These are phyloP conservation scores for Phyllosticta citrichinensis DNA, from an alignment of 2,329 filamentous ascomycete genomes.

Conservation along the genomic window DNA sequence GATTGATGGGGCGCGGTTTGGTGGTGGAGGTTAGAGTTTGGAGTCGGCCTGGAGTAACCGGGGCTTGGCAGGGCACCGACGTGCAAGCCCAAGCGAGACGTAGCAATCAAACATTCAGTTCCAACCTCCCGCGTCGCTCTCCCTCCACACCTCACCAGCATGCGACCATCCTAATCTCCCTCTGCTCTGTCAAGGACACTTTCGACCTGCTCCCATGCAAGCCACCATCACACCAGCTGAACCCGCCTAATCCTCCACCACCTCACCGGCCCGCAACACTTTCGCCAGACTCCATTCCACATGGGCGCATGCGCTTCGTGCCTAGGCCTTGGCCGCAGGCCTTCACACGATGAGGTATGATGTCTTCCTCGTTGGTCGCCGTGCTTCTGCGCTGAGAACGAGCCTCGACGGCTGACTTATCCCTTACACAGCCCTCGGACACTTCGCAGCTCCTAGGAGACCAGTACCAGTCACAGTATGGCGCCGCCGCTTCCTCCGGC, in stretches of 20 bases:
- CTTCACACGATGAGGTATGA: conserved; percentile 35
- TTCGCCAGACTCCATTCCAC: conserved; percentile 7
- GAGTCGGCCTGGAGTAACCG: background rate
- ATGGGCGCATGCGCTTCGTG: conserved; percentile 43
- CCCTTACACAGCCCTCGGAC: conserved; percentile 31
- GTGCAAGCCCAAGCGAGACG: conserved; percentile 6
- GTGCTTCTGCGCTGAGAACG: background rate
- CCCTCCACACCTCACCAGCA: conserved; percentile 2
- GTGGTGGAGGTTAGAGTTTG: background rate
- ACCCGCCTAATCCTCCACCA: background rate
- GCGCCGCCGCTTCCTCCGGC: conserved; percentile 24
- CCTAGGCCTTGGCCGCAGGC: conserved; percentile 34
- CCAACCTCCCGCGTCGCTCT: conserved; percentile 5
- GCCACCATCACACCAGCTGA: conserved; percentile 10
- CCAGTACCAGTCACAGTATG: conserved; percentile 36
- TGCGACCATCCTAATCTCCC: conserved; percentile 1
- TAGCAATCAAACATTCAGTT: conserved; percentile 11
- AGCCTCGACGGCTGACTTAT: conserved; percentile 3
- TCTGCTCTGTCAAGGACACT: background rate
- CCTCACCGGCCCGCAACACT: conserved; percentile 1
- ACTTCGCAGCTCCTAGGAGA: conserved; percentile 37
- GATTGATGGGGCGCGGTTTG: background rate
- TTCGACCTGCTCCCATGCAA: conserved; percentile 1
- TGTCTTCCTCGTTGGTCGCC: conserved; percentile 7
- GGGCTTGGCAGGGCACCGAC: conserved; percentile 1